Base-by-base conservation (phyloP, 495 filamentous ascomycete genomes). In the Coniosporium apollinis region DNA sequence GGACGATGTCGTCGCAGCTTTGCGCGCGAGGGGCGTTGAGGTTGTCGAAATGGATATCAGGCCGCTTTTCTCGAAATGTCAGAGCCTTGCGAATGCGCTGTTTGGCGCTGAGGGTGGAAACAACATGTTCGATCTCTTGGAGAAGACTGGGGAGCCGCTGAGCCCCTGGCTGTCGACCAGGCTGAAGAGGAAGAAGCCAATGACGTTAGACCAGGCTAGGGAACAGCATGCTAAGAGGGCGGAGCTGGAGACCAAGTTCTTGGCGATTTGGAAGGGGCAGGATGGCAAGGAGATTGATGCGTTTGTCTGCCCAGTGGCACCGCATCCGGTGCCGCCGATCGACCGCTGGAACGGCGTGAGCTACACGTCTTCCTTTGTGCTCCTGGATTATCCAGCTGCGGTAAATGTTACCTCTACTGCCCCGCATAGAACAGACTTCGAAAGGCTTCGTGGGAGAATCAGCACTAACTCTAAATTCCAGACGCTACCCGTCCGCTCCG, bases 301-400 rank as follows among this genome's bases (percentile, higher is more conserved):
- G 4, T 47, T 61, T 33, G 48, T 61, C 24, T 55, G 48, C 29
- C 56, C 58, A 5, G 50, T 51, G 0, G 58, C 56, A 4, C 56
- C 58, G 14, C 69, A 54, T 53, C 70, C 43, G 19, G 60, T 75
- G 0, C 72, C 74, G 0, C 55, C 62, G n/a, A 57, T 74, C 30
- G 75, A 80, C 51, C 48, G 62, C 3, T 80, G 70, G 55, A 74
- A 74, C 54, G 64, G 59, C 0, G 62, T 70, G 0, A 65, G 69
- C 18, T 79, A 78, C 45, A 77, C 74, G 0, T 66, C 60, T 11
- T 60, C 55, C 7, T 77, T 71, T 36, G 70, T 74, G 5, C 42
- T 77, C 36, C 46, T 80, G 10, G 73, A 80, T 45, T 74, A 65
- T 36, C 66, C 72, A 0, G 66, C 73, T n/a, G 75, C 66, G 0